A percentile compares a stretch with the other conserved stretches of the same genome.
phyloP scores from a whole-genome alignment of 306 rosid genomes.

The Quercus bicolor region DNA sequence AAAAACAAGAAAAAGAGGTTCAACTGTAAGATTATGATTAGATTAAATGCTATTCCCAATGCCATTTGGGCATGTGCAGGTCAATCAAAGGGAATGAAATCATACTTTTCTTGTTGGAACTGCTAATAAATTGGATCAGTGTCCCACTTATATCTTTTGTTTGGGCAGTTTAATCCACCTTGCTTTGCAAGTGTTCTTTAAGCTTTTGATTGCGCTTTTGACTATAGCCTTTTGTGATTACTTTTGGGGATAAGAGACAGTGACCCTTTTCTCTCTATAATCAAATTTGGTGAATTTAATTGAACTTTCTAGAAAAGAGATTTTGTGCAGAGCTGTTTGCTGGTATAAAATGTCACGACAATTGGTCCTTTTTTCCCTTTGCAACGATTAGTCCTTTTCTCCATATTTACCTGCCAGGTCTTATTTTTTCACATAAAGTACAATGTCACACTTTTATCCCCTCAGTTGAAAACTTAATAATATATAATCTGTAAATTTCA shows the following conservation, averaged over 20 bases:
- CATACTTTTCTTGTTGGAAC: constrained; percentile 21
- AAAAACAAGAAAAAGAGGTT: constrained; percentile 47
- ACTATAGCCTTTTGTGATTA: constrained; percentile 43
- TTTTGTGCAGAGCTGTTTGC: not conserved
- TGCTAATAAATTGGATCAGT: constrained; percentile 33
- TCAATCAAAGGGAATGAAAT: constrained; percentile 34
- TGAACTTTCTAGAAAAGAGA: constrained; percentile 29
- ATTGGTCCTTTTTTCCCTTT: too few species aligned
- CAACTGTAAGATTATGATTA: constrained; percentile 57
- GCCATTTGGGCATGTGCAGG: constrained; percentile 51
- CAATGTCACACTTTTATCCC: not conserved
- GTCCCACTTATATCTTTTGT: constrained; percentile 49
- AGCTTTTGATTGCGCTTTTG: constrained; percentile 62
- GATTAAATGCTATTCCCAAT: constrained; percentile 63
- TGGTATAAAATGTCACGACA: too few species aligned
- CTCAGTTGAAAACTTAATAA: too few species aligned
- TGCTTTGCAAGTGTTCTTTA: constrained; percentile 41
- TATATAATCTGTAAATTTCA: too few species aligned
- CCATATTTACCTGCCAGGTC: too few species aligned
- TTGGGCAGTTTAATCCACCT: constrained; percentile 56
- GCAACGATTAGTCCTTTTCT: too few species aligned
- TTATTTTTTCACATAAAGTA: not conserved
- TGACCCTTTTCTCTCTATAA: constrained; percentile 32
- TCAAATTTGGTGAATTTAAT: constrained; percentile 25
- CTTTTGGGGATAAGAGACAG: constrained; percentile 45